Percentiles rank a stretch among this genome's conserved stretches.
Conservation (phyloP, 1,284 basidiomycete genomes). For the Moesziomyces sp. region DNA sequence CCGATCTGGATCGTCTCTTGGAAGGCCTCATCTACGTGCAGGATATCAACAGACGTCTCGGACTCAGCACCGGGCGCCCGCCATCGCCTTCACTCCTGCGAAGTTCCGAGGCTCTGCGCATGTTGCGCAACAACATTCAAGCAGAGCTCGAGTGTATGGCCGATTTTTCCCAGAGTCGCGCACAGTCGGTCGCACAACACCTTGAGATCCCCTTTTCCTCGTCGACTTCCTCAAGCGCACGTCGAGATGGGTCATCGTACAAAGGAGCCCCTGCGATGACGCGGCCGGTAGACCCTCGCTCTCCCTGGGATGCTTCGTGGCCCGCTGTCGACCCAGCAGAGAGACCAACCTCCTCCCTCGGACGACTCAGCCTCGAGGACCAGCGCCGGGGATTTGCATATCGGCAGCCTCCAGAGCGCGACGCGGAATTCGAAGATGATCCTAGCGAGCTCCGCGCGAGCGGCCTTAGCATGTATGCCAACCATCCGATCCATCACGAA, state of each 20-base stretch:
- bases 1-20: conserved; percentile 30
- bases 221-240: neutral
- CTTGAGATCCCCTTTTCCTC: conserved; percentile 14
- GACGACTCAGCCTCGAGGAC: conserved; percentile 20
- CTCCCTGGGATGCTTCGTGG: conserved; percentile 1
- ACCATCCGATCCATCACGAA: neutral
- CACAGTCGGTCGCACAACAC: conserved; percentile 24
- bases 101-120: conserved; percentile 8
- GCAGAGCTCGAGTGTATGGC: conserved; percentile 38
- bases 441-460: neutral
- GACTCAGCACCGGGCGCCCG: conserved; percentile 10
- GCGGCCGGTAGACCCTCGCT: neutral
- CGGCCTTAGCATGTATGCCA: neutral
- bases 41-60: conserved; percentile 41
- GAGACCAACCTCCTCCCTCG: conserved; percentile 12
- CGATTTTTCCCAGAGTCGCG: conserved; percentile 29
- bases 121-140: conserved; percentile 20
- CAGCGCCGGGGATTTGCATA: conserved; percentile 1
- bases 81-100: conserved; percentile 31
- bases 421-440: conserved; percentile 3
- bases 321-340: conserved; percentile 3
- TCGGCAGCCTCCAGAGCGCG: neutral
- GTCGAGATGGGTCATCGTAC: neutral
- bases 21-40: conserved; percentile 35
- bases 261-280: neutral